Conservation (phyloP, 2,329 filamentous ascomycete genomes). For the Cordyceps sp. region DNA sequence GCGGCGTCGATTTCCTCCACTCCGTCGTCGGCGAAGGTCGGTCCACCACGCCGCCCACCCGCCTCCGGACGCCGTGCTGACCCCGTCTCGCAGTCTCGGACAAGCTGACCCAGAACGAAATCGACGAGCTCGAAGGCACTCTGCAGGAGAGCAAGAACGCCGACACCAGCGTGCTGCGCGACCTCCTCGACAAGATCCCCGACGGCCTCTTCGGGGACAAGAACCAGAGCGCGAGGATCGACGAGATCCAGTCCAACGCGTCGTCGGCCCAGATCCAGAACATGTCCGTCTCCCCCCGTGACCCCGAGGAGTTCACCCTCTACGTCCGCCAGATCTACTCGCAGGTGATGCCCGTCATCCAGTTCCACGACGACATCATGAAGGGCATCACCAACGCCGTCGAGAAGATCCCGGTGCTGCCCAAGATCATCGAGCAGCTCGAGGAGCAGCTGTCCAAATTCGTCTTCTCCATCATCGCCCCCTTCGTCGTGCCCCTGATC, state of each 20-base stretch:
- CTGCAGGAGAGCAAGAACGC: constrained; percentile 46
- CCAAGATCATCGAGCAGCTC: constrained; percentile 70
- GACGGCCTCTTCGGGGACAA: constrained; percentile 62
- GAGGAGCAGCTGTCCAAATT: constrained; percentile 80
- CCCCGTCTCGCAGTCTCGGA: constrained; percentile 45
- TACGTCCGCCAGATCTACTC: constrained; percentile 57
- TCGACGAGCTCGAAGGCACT: constrained; percentile 75
- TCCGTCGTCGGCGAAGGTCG: constrained; percentile 58
- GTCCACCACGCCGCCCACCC: constrained; percentile 2
- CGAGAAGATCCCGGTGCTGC: constrained; percentile 71
- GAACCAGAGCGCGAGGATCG: constrained; percentile 57
- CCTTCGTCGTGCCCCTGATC: constrained; percentile 75
- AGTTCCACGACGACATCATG: constrained; percentile 83
- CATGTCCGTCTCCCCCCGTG: constrained; percentile 54
- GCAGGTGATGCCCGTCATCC: constrained; percentile 76
- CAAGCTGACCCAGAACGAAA: constrained; percentile 80
- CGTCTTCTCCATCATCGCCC: constrained; percentile 81
- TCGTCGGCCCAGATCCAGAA: constrained; percentile 60
- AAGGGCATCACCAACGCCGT: constrained; percentile 62
- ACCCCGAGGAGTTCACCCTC: constrained; percentile 71
- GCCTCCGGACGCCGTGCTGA: neutral
- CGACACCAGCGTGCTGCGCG: constrained; percentile 60
- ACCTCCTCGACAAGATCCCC: constrained; percentile 69
- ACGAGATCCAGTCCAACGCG: constrained; percentile 65
- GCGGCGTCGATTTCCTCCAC: constrained; percentile 86